Base-by-base conservation (phyloP, 2,329 filamentous ascomycete species). In the Hypoxylon sp. region DNA sequence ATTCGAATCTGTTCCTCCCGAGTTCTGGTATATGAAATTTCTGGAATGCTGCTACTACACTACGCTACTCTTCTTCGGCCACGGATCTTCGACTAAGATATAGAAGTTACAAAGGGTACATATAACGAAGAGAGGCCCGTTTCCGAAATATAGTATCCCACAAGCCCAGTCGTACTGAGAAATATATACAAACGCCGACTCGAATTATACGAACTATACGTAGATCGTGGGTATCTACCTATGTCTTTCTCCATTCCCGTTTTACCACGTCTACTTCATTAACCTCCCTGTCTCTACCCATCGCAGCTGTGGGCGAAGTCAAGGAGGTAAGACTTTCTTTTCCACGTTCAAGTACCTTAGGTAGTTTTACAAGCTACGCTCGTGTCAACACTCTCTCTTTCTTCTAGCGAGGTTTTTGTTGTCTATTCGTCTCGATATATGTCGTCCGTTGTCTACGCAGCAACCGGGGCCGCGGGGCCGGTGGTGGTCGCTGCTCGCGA, bases 401-500 rank as follows among this genome's bases (percentile, higher is more conserved):
- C 19, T 15, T 17, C 26, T 26, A 24, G 11, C 8, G 4, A 13
- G 2, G n/a, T 6, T 10, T 11, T 30, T 15, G 20, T 48, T 26
- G 1, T 48, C 7, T 22, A 26, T 22, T 48, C 3, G 24, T 26
- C 15, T 5, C 17, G 15, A 34, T 15, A 20, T 4, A 10, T 6
- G 43, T 10, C 13, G 43, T 46, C 34, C 13, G 43, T 46, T 26
- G 24, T 32, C 39, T 59, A 60, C 39, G 64, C 56, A 30, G 56
- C 58, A 6, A 43, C 43, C 19, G 77, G 75, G 24, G 73, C 69
- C 15, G 74, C 68, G 34, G 75, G 68, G 15, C 69, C 76, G 49
- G 79, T 79, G 47, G 73, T 71, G 30, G 79, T 76, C 41, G 72
- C 59, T 11, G 52, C 59, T 22, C 59, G 58, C n/a, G 70, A 74